Conservation (phyloP, 768 basidiomycete species). For the Coprinellus aureogranulatus region DNA sequence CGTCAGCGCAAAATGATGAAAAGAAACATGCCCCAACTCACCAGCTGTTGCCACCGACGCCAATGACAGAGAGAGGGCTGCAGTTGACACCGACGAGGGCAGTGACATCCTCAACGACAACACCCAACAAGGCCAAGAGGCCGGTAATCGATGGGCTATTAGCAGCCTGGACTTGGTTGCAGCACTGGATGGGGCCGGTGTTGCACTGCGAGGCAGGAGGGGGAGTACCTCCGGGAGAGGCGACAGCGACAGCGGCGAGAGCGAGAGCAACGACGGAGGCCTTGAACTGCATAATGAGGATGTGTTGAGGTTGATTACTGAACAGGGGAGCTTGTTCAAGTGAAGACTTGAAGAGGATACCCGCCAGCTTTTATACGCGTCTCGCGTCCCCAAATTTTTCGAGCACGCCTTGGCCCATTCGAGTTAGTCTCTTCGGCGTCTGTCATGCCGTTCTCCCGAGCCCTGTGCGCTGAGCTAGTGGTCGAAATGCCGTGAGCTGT, state of each 20-base stretch:
- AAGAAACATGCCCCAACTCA: too few species aligned
- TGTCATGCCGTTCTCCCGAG: too few species aligned
- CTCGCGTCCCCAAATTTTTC: neutral
- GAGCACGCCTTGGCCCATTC: too few species aligned
- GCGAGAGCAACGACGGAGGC: neutral
- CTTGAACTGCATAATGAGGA: slow-evolving; percentile 3
- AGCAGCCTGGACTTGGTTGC: slow-evolving; percentile 7
- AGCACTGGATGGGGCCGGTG: slow-evolving; percentile 3
- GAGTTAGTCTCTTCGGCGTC: too few species aligned
- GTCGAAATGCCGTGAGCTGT: too few species aligned
- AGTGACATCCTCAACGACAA: slow-evolving; percentile 20
- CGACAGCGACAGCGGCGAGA: neutral
- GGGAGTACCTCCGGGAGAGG: neutral
- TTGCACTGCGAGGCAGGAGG: neutral
- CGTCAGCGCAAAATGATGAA: slow-evolving; percentile 13
- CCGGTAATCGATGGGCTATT: neutral
- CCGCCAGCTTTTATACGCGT: neutral
- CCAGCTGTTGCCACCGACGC: slow-evolving; percentile 21
- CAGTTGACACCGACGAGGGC: slow-evolving; percentile 26
- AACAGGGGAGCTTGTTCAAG: neutral
- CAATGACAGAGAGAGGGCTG: slow-evolving; percentile 25
- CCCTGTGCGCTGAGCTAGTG: too few species aligned
- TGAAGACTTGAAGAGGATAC: neutral
- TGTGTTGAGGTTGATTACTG: neutral
- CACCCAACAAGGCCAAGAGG: slow-evolving; percentile 23